These are phyloP conservation scores for Scleroderma bovista DNA, from an alignment of 768 basidiomycete genomes.

Conservation along the genomic window DNA sequence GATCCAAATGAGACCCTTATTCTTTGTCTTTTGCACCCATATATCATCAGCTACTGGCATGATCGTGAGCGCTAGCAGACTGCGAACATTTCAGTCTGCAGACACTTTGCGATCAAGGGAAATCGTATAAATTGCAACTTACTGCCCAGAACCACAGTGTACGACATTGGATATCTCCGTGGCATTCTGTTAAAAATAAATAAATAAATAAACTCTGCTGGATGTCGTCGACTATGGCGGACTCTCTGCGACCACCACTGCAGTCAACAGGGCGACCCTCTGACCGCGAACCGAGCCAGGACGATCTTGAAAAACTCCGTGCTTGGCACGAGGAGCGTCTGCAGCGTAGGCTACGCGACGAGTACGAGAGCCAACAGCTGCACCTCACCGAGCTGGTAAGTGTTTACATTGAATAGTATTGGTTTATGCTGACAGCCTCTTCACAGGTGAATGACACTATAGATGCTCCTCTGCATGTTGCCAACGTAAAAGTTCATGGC, in stretches of 20 bases:
- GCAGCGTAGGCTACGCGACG: slow-evolving; percentile 59
- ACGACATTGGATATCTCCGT: neutral
- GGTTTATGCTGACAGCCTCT: neutral
- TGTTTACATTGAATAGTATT: slow-evolving; percentile 1
- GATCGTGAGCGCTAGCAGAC: too few species aligned
- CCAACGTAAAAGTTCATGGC: slow-evolving; percentile 78
- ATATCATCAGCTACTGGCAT: too few species aligned
- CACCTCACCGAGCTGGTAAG: slow-evolving; percentile 62
- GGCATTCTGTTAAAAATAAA: neutral
- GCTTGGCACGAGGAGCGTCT: slow-evolving; percentile 77
- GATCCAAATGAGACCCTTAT: too few species aligned
- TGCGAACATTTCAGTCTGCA: neutral
- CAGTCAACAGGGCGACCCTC: slow-evolving; percentile 48
- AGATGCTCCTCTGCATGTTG: slow-evolving; percentile 59
- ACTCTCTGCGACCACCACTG: slow-evolving; percentile 38
- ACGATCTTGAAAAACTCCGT: slow-evolving; percentile 48
- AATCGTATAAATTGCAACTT: neutral
- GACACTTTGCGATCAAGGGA: too few species aligned
- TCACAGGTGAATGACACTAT: slow-evolving; percentile 37
- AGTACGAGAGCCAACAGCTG: slow-evolving; percentile 68
- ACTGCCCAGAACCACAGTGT: too few species aligned
- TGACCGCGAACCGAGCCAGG: slow-evolving; percentile 41
- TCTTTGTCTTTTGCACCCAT: too few species aligned
- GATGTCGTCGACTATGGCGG: neutral
- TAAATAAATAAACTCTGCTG: neutral